phyloP scores from a whole-genome alignment of 768 basidiomycete species.

The Tricholoma saponaceum region DNA sequence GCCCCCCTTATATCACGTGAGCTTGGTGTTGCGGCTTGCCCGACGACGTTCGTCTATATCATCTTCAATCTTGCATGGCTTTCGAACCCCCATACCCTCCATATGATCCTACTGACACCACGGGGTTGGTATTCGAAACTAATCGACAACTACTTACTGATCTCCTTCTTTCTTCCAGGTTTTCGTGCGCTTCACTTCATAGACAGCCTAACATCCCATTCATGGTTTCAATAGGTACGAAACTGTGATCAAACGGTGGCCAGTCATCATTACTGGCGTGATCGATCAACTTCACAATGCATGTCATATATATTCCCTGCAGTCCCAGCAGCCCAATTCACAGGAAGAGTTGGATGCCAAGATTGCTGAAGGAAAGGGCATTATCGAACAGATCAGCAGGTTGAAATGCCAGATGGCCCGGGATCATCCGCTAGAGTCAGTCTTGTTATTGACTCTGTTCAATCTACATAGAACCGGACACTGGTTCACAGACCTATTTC shows the following conservation, averaged over 20 bases:
- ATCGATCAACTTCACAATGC: constrained; percentile 72
- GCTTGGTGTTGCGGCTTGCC: neutral
- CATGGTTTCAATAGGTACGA: constrained; percentile 52
- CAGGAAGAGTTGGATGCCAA: constrained; percentile 28
- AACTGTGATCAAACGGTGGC: constrained; percentile 78
- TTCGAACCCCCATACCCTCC: constrained; percentile 60
- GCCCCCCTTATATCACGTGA: neutral
- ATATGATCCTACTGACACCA: constrained; percentile 70
- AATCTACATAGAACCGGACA: neutral
- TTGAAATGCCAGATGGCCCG: constrained; percentile 89
- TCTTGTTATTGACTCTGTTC: constrained; percentile 2
- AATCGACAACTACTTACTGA: neutral
- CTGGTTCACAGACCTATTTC: constrained; percentile 51
- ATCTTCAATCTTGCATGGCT: neutral
- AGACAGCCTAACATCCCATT: neutral
- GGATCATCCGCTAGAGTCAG: constrained; percentile 66
- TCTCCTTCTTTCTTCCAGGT: constrained; percentile 35
- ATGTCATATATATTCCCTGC: constrained; percentile 58
- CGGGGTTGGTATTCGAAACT: constrained; percentile 39
- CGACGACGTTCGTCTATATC: too few species aligned
- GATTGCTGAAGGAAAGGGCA: constrained; percentile 70
- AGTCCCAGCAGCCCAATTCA: constrained; percentile 23
- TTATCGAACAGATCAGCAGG: constrained; percentile 70
- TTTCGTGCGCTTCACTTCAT: constrained; percentile 45
- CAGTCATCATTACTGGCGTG: constrained; percentile 75